Conservation (phyloP, 352 stramenopile genomes). For the Pythium biforme region DNA sequence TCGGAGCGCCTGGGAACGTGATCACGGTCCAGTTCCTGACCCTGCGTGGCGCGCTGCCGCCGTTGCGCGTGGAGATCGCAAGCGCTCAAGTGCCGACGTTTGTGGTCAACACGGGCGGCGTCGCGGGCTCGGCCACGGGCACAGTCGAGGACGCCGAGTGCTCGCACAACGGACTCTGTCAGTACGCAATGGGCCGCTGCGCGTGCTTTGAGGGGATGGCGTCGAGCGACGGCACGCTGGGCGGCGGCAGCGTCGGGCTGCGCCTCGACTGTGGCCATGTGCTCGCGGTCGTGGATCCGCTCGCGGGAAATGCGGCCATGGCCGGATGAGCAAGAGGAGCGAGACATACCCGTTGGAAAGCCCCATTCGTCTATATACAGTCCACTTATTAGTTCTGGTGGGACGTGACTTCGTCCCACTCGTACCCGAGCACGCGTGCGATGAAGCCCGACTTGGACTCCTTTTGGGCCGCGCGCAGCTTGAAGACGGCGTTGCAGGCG, state of each 20-base stretch:
- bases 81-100: constrained; percentile 40
- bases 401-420: constrained; percentile 79
- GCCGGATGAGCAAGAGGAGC: constrained; percentile 7
- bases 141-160: constrained; percentile 72
- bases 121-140: constrained; percentile 45
- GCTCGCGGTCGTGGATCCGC: constrained; percentile 35
- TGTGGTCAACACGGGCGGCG: constrained; percentile 55
- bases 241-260: constrained; percentile 38
- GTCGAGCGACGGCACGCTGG: constrained; percentile 46
- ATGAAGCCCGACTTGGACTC: constrained; percentile 86
- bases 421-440: constrained; percentile 76
- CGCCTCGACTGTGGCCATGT: constrained; percentile 66
- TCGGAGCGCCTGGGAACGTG: constrained; percentile 35
- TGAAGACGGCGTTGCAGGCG: constrained; percentile 85
- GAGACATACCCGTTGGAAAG: too few relatives aligned
- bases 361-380: neutral
- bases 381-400: constrained; percentile 18
- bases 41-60: constrained; percentile 52
- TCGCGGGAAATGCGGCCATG: constrained; percentile 34
- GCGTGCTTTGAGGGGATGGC: constrained; percentile 73
- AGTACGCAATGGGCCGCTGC: constrained; percentile 50
- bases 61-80: constrained; percentile 37
- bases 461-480: constrained; percentile 77
- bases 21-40: constrained; percentile 65
- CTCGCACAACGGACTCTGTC: constrained; percentile 73